Conservation (phyloP, 192 early-diverging fungal genomes). For the Spizellomyces sp. region DNA sequence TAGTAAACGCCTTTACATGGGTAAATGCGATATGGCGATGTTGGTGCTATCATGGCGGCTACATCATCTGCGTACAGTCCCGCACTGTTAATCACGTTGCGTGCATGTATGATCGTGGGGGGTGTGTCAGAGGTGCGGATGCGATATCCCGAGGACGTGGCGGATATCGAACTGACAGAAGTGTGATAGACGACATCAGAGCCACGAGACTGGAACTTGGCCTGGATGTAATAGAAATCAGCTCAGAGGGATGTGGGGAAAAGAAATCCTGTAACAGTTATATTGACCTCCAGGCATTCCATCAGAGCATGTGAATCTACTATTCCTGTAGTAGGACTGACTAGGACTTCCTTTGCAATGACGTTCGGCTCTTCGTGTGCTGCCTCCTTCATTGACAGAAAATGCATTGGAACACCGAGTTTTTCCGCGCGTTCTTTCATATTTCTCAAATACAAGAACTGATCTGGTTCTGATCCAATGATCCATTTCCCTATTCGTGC, state of each 20-base stretch:
- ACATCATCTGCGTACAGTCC: constrained; percentile 74
- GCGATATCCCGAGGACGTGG: background rate
- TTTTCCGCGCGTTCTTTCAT: constrained; percentile 33
- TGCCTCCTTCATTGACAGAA: constrained; percentile 32
- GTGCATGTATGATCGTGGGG: constrained; percentile 56
- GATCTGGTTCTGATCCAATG: constrained; percentile 59
- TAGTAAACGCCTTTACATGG: constrained; percentile 86
- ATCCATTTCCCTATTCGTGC: constrained; percentile 75
- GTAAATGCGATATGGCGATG: constrained; percentile 48
- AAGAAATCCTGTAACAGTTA: no score
- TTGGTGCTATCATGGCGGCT: constrained; percentile 39
- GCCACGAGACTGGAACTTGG: constrained; percentile 6
- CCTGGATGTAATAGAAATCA: no score
- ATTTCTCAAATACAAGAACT: constrained; percentile 51
- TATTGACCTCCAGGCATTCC: constrained; percentile 53
- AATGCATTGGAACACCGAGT: constrained; percentile 12
- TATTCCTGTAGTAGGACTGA: constrained; percentile 78
- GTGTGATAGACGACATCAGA: constrained; percentile 14
- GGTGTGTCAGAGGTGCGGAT: constrained; percentile 17
- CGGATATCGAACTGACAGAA: constrained; percentile 5
- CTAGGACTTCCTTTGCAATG: constrained; percentile 56
- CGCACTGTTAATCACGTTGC: constrained; percentile 74
- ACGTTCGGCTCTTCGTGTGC: constrained; percentile 62
- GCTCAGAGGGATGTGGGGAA: no score
- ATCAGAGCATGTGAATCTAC: constrained; percentile 76